Conservation (phyloP, 768 basidiomycete species). For the Suillus subluteus region DNA sequence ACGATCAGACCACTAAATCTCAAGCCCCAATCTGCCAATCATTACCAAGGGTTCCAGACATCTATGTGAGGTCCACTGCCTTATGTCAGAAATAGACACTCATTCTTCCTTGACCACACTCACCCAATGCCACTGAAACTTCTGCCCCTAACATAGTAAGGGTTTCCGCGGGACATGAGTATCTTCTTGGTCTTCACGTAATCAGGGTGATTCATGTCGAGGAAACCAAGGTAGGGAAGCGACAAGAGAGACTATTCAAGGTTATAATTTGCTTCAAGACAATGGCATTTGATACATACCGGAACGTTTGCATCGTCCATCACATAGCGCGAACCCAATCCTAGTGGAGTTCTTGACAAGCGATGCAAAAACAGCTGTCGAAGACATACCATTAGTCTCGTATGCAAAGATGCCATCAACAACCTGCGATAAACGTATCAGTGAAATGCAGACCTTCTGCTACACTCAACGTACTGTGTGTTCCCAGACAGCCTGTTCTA, state of each 20-base stretch:
- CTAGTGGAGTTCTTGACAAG: slow-evolving; percentile 32
- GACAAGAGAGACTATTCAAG: slow-evolving; percentile 66
- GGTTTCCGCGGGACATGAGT: slow-evolving; percentile 65
- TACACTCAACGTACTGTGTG: slow-evolving; percentile 48
- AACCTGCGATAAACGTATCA: slow-evolving; percentile 42
- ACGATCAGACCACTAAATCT: background rate
- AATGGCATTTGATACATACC: slow-evolving; percentile 40
- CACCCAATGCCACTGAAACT: slow-evolving; percentile 74
- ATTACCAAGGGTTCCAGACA: slow-evolving; percentile 70
- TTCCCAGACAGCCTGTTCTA: slow-evolving; percentile 63
- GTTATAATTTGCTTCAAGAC: slow-evolving; percentile 5
- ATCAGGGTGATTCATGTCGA: slow-evolving; percentile 57
- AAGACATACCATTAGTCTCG: slow-evolving; percentile 64
- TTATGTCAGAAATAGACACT: slow-evolving; percentile 4
- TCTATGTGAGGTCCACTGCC: slow-evolving; percentile 74
- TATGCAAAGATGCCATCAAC: slow-evolving; percentile 73
- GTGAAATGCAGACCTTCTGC: background rate
- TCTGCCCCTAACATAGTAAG: slow-evolving; percentile 67
- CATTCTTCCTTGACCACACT: slow-evolving; percentile 23
- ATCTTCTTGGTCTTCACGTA: slow-evolving; percentile 69
- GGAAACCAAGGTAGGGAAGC: slow-evolving; percentile 78
- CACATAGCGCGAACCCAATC: slow-evolving; percentile 70
- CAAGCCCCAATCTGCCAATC: background rate
- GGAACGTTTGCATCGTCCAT: slow-evolving; percentile 91
- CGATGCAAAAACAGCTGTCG: background rate